A percentile compares a stretch with the other conserved stretches of the same genome.
phyloP scores from a whole-genome alignment of 2,329 filamentous ascomycete genomes.

The Microsporum ferrugineum region DNA sequence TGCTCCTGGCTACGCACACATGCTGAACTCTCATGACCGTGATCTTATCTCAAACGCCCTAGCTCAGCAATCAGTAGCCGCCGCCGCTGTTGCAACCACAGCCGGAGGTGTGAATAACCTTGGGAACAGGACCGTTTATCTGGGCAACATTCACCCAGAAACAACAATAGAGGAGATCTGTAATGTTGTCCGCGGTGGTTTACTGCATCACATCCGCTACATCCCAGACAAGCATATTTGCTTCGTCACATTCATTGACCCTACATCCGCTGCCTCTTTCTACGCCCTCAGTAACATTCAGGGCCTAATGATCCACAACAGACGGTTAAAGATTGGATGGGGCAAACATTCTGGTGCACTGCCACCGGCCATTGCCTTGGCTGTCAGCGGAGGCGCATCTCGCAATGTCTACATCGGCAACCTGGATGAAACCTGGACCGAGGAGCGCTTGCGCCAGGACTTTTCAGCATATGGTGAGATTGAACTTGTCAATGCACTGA shows the following conservation, averaged over 20 bases:
- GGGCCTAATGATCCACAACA: constrained; percentile 97
- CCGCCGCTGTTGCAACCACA: constrained; percentile 89
- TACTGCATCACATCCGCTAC: constrained; percentile 96
- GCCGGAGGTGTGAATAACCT: constrained; percentile 95
- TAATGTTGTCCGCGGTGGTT: constrained; percentile 90
- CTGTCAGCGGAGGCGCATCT: constrained; percentile 93
- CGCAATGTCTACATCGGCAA: constrained; percentile 98
- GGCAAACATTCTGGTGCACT: constrained; percentile 96
- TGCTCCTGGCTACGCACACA: constrained; percentile 89
- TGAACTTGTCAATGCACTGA: constrained; percentile 87
- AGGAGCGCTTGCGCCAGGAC: constrained; percentile 89
- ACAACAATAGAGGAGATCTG: constrained; percentile 99
- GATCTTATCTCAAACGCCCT: constrained; percentile 93
- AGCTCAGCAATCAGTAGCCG: constrained; percentile 93
- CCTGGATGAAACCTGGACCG: constrained; percentile 91
- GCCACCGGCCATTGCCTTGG: constrained; percentile 87
- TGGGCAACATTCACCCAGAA: constrained; percentile 97
- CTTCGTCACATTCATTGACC: constrained; percentile 98
- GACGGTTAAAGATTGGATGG: constrained; percentile 96
- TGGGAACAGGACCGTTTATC: constrained; percentile 92
- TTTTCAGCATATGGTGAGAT: constrained; percentile 98
- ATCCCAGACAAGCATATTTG: constrained; percentile 99
- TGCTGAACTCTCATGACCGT: constrained; percentile 88
- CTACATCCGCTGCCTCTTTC: constrained; percentile 93
- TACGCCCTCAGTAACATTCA: constrained; percentile 96